Percentiles rank a stretch among this genome's conserved stretches.
Conservation (phyloP, 1,139 yeast genomes). For the Lodderomyces pseudojiufengensis region DNA sequence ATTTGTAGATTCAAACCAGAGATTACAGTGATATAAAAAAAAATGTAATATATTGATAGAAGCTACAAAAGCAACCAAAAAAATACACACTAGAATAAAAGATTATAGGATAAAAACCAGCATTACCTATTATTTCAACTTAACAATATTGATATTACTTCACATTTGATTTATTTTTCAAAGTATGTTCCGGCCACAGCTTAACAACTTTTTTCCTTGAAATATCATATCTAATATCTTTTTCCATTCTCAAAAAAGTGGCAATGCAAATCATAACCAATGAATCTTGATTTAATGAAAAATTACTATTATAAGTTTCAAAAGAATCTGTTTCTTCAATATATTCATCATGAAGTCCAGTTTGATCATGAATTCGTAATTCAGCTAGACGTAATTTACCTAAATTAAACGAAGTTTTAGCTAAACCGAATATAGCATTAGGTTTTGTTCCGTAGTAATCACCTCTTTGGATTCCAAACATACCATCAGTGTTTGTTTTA, state of each 20-base stretch:
- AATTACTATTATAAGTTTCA: conserved; percentile 12
- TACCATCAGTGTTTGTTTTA: too few relatives aligned
- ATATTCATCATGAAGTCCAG: neutral
- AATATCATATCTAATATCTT: conserved; percentile 17
- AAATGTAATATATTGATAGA: too few relatives aligned
- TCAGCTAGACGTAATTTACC: conserved; percentile 11
- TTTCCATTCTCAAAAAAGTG: conserved; percentile 13
- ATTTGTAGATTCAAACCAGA: too few relatives aligned
- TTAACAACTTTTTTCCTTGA: too few relatives aligned
- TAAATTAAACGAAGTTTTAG: conserved; percentile 7
- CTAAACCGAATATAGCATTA: conserved; percentile 10
- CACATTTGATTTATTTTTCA: too few relatives aligned
- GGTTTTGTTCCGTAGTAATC: conserved; percentile 11
- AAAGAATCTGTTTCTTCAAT: conserved; percentile 1
- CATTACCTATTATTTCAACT: too few relatives aligned
- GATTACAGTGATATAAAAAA: too few relatives aligned
- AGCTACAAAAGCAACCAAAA: too few relatives aligned
- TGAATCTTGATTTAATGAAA: conserved; percentile 11
- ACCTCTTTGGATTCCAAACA: conserved; percentile 9
- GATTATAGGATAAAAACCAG: too few relatives aligned
- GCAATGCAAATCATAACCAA: conserved; percentile 15
- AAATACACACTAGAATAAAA: too few relatives aligned
- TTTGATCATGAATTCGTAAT: conserved; percentile 10
- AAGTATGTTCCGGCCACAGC: too few relatives aligned
- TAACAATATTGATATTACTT: too few relatives aligned